Percentiles rank a stretch among this genome's conserved stretches.
Conservation (phyloP, 495 filamentous ascomycete genomes). For the Aspergillus sclerotioniger region DNA sequence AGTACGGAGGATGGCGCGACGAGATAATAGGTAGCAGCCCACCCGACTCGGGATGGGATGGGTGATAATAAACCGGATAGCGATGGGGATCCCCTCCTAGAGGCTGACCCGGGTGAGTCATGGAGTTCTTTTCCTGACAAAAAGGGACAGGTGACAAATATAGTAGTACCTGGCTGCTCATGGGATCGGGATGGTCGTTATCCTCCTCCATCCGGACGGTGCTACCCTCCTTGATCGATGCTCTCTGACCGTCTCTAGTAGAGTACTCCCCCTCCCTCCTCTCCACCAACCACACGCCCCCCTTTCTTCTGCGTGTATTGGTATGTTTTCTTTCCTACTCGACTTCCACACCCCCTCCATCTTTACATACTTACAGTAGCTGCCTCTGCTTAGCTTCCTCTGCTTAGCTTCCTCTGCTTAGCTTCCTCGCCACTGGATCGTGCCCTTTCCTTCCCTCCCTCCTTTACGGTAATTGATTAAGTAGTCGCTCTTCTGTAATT, state of each 20-base stretch:
- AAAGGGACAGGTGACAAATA: constrained; percentile 42
- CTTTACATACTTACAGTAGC: constrained; percentile 5
- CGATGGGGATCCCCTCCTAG: constrained; percentile 8
- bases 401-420: constrained; percentile 2
- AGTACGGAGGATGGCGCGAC: too few relatives aligned
- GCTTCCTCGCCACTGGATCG: constrained; percentile 17
- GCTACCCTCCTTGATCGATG: constrained; percentile 24
- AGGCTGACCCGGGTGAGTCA: constrained; percentile 34
- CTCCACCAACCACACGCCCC: constrained; percentile 13
- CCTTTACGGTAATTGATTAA: constrained; percentile 26
- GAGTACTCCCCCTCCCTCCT: constrained; percentile 10
- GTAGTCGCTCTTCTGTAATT: constrained; percentile 11
- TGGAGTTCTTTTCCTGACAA: constrained; percentile 21
- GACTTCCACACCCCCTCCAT: constrained; percentile 13
- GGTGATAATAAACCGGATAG: constrained; percentile 10
- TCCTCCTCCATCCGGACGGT: constrained; percentile 22
- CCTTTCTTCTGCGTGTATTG: background rate
- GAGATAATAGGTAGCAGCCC: too few relatives aligned
- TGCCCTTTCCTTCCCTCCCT: constrained; percentile 5
- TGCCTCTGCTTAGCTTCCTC: background rate
- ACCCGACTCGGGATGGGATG: constrained; percentile 1
- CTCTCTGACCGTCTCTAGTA: constrained; percentile 13
- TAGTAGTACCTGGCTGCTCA: constrained; percentile 29
- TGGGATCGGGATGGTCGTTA: constrained; percentile 27
- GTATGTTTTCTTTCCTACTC: background rate